Evolutionary conservation across 164 flowering plant species (phyloP).

Genomic region (Pachysandra terminalis): DNA sequence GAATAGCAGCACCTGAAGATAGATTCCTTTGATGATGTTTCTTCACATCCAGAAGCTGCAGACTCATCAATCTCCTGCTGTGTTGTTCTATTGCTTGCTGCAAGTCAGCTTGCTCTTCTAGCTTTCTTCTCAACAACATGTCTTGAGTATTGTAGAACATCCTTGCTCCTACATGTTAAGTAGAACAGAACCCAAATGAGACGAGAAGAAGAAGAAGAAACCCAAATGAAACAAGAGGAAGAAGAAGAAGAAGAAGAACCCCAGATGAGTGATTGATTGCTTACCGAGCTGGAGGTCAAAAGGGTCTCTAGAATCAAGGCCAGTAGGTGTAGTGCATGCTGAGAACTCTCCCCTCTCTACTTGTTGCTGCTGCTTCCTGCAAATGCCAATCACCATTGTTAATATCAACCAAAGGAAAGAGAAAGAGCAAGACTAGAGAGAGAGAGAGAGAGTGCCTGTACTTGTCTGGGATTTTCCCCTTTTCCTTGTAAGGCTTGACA

Average conservation of each 20-base stretch:
- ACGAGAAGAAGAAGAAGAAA: not conserved
- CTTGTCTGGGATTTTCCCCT: conserved; percentile 90
- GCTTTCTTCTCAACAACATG: conserved; percentile 53
- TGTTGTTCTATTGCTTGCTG: conserved; percentile 88
- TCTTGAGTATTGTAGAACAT: conserved; percentile 69
- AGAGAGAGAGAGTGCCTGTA: conserved; percentile 24
- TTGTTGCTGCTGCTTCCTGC: conserved; percentile 69
- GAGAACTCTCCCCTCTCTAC: conserved; percentile 48
- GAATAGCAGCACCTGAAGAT: conserved; percentile 31
- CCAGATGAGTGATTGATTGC: not conserved
- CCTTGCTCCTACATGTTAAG: conserved; percentile 42
- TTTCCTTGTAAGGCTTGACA: conserved; percentile 98
- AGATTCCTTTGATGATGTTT: conserved; percentile 35
- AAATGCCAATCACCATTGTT: not conserved
- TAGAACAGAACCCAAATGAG: not conserved
- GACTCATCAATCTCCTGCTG: conserved; percentile 65
- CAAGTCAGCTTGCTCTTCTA: conserved; percentile 78
- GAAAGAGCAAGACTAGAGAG: not conserved
- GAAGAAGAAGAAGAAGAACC: too few species aligned
- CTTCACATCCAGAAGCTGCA: conserved; percentile 70
- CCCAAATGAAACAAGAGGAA: too few species aligned
- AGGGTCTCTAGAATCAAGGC: conserved; percentile 39
- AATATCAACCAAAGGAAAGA: not conserved
- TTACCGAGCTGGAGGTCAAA: conserved; percentile 48
- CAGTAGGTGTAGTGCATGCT: conserved; percentile 36